Evolutionary conservation across 2,329 filamentous ascomycete species (phyloP).

Genomic region (Ceratocystis huliohia): DNA sequence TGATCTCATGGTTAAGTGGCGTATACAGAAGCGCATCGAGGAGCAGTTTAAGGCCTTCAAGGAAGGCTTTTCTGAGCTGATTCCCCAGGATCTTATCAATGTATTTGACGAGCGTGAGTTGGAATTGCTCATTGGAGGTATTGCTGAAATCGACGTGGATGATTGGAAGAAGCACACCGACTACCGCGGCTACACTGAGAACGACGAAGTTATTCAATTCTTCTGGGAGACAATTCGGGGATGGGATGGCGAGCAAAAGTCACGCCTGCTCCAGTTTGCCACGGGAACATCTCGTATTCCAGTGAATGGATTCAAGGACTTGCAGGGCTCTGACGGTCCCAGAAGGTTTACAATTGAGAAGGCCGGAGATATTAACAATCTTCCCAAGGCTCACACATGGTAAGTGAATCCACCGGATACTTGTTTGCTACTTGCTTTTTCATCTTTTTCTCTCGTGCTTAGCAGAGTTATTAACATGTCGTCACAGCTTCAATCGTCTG

Average conservation of each 20-base stretch:
- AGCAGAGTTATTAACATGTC: conserved; percentile 20
- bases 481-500: conserved; percentile 78
- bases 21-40: conserved; percentile 94
- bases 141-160: conserved; percentile 98
- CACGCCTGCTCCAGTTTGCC: conserved; percentile 85
- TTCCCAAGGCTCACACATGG: conserved; percentile 98
- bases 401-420: conserved; percentile 37
- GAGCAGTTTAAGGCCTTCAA: conserved; percentile 98
- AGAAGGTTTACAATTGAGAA: conserved; percentile 97
- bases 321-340: conserved; percentile 92
- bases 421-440: not conserved
- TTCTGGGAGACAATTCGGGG: conserved; percentile 97
- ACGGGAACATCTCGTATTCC: conserved; percentile 96
- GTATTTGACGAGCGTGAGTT: conserved; percentile 97
- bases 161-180: conserved; percentile 99
- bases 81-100: conserved; percentile 90
- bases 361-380: conserved; percentile 74
- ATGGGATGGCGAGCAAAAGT: conserved; percentile 98
- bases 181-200: conserved; percentile 96
- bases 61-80: conserved; percentile 92
- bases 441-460: not conserved
- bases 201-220: conserved; percentile 91
- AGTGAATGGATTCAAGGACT: conserved; percentile 98
- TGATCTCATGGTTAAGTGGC: conserved; percentile 97
- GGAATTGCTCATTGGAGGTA: conserved; percentile 92